Percentiles rank a stretch among this genome's conserved stretches.
phyloP scores from a whole-genome alignment of 805 yeast species.

The Teunomyces aglyptinius region DNA sequence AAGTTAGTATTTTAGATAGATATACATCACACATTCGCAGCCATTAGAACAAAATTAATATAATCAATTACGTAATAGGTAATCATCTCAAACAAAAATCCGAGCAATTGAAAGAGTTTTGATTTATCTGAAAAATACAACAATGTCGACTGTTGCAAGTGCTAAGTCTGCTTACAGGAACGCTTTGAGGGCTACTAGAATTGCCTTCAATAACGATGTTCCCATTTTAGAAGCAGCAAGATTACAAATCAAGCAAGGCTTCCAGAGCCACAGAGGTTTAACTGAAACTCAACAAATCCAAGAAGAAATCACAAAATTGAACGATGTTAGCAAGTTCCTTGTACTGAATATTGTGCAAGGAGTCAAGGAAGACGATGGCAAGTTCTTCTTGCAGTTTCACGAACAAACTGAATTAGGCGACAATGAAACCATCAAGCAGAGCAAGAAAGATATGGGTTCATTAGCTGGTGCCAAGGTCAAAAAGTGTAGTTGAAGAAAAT shows the following conservation, averaged over 20 bases:
- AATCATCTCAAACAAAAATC: neutral
- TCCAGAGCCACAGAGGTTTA: constrained; percentile 29
- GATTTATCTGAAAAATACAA: neutral
- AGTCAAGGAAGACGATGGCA: constrained; percentile 41
- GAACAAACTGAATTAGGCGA: constrained; percentile 86
- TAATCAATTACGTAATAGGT: neutral
- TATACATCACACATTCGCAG: neutral
- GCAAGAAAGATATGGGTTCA: constrained; percentile 42
- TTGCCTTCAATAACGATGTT: constrained; percentile 55
- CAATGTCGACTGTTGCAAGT: constrained; percentile 2
- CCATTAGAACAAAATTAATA: neutral
- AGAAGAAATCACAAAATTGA: constrained; percentile 52
- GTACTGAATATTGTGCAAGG: constrained; percentile 88
- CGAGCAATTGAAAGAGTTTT: no score
- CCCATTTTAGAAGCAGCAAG: constrained; percentile 59
- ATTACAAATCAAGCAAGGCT: constrained; percentile 54
- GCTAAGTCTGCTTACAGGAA: constrained; percentile 52
- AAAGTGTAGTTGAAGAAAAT: constrained; percentile 21
- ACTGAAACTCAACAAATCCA: constrained; percentile 14
- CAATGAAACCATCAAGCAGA: constrained; percentile 70
- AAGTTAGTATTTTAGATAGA: constrained; percentile 35
- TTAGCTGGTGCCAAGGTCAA: constrained; percentile 52
- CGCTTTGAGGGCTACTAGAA: constrained; percentile 62
- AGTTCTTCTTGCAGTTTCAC: constrained; percentile 66
- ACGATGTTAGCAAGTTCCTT: constrained; percentile 70